Base-by-base conservation (phyloP, 495 filamentous ascomycete species). In the Physcia stellaris region DNA sequence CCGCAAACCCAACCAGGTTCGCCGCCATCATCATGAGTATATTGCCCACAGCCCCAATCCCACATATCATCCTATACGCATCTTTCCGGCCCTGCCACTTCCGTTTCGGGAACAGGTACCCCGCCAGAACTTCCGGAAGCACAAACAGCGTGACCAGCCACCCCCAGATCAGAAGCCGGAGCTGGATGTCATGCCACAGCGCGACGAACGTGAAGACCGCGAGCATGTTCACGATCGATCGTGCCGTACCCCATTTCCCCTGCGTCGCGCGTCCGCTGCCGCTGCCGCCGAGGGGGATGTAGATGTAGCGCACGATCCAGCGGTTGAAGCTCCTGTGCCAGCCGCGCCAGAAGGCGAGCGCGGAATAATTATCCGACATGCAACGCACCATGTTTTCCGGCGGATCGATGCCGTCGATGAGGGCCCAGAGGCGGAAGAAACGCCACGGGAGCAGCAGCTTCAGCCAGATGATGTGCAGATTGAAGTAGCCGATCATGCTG, bases 361-460 rank as follows among this genome's bases (percentile, higher is more conserved):
- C 77, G 39, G 80, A 87, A 63, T 87, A 94, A 57, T 96, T 96
- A 61, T 99, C 74, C 48, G 77, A 84, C 62, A 95, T 84, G 64
- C 90, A 99, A 50, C 90, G 85, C 35, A 96, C 70, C 83, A 99
- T 90, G 61, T 99, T 99, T 57, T 99, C 90, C 2, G 90, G 87
- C 0, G 90, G 86, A 54, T 99, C 90, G 50, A 96, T 73, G 45
- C 81, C 80, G 55, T 99, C 90, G 28, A 85, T 51, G 2, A 96
- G 69, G 0, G 83, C 64, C 90, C 90, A 99, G 16, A 99, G 72
- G 4, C 90, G 83, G 73, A 99, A 99, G 60, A 96, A 81, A 6
- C 90, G 83, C 86, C 86, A 99, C 10, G 88, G 92, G 3, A 96
- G 71, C 0, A 99, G 75, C 0, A 99, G 78, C 56, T 99, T 99